These are phyloP conservation scores for Tolypocladium nubicola DNA, from an alignment of 2,329 filamentous ascomycete species.

Conservation along the genomic window DNA sequence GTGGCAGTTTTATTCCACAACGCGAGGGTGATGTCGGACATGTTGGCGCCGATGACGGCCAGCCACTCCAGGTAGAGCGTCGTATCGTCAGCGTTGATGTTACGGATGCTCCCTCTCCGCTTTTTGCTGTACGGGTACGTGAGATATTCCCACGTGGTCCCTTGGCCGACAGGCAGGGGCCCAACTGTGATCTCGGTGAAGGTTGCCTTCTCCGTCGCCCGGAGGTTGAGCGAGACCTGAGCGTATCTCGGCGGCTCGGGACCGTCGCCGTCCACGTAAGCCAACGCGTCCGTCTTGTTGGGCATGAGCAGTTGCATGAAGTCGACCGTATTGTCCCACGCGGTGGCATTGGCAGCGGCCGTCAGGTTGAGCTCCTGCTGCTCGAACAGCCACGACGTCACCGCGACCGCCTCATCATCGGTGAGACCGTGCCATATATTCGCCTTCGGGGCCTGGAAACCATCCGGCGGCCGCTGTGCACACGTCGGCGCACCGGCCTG, in stretches of 20 bases:
- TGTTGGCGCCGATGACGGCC: conserved; percentile 9
- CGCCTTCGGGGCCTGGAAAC: no score
- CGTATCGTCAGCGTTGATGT: neutral
- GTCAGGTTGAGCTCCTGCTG: neutral
- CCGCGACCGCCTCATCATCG: neutral
- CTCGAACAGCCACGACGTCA: neutral
- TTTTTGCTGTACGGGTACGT: neutral
- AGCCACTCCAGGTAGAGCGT: neutral
- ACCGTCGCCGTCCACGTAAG: conserved; percentile 29
- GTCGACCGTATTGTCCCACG: neutral
- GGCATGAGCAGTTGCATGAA: conserved; percentile 27
- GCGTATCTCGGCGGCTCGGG: conserved; percentile 29
- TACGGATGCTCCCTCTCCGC: neutral
- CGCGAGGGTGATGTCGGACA: neutral
- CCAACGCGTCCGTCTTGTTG: conserved; percentile 37
- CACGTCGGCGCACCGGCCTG: no score
- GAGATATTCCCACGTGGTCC: conserved; percentile 14
- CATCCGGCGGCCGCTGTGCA: no score
- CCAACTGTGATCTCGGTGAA: conserved; percentile 35
- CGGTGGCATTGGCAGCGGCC: neutral
- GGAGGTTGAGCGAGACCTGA: conserved; percentile 29
- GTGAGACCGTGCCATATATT: no score
- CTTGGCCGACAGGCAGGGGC: conserved; percentile 32
- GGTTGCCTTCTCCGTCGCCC: conserved; percentile 24
- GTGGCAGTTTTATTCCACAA: neutral